phyloP scores from a whole-genome alignment of 2,329 filamentous ascomycete species.

The Colletotrichum camelliae region DNA sequence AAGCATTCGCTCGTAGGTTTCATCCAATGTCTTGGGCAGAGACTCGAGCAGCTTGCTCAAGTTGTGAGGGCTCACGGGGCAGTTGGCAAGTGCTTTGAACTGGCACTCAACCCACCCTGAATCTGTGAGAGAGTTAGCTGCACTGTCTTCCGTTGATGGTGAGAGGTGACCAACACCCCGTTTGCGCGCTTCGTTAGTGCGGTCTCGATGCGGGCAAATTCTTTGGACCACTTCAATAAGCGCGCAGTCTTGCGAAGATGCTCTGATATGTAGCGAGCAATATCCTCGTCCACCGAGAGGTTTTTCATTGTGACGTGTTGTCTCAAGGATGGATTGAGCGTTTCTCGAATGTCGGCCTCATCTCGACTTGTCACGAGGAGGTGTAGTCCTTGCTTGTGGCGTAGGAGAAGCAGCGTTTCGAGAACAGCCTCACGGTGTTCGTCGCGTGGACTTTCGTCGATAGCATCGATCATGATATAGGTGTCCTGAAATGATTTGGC shows the following conservation, averaged over 20 bases:
- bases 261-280: background rate
- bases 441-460: conserved; percentile 38
- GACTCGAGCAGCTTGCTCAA: conserved; percentile 27
- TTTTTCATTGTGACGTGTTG: conserved; percentile 9
- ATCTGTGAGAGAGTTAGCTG: conserved; percentile 25
- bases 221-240: background rate
- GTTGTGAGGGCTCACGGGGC: conserved; percentile 10
- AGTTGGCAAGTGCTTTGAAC: conserved; percentile 19
- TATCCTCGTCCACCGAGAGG: background rate
- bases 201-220: background rate
- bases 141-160: background rate
- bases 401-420: conserved; percentile 23
- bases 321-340: conserved; percentile 11
- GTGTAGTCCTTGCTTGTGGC: conserved; percentile 27
- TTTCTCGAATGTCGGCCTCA: conserved; percentile 33
- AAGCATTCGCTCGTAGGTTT: conserved; percentile 29
- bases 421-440: conserved; percentile 15
- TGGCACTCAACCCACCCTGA: conserved; percentile 27
- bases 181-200: background rate
- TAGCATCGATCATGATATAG: conserved; percentile 41
- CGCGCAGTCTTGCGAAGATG: background rate
- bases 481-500: conserved; percentile 32
- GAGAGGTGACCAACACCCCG: background rate
- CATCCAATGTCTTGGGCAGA: conserved; percentile 29
- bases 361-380: conserved; percentile 39